Conservation (phyloP, 257 asterid species). For the Cinchona pubescens region DNA sequence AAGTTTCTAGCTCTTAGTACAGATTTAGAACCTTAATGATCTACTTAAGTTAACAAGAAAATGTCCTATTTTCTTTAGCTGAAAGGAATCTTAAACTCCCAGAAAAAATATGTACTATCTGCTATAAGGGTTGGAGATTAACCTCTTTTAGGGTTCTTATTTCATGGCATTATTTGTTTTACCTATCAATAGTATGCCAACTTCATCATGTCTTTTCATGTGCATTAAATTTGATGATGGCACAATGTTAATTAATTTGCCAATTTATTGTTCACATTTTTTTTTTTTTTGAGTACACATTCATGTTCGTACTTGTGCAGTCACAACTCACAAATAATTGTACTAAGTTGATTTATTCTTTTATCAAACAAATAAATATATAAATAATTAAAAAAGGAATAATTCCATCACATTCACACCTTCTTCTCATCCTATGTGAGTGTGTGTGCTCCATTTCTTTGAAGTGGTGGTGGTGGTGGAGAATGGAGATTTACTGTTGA, state of each 20-base stretch:
- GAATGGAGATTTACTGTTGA: conserved; percentile 21
- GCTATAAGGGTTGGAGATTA: neutral
- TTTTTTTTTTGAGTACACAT: conserved; percentile 14
- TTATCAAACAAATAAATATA: neutral
- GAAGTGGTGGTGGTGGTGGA: neutral
- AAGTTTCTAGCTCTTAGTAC: neutral
- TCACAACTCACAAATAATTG: conserved; percentile 29
- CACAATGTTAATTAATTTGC: neutral
- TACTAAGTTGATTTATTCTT: conserved; percentile 15
- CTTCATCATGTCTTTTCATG: conserved; percentile 16
- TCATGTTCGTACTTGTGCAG: conserved; percentile 29
- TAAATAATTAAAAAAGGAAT: neutral
- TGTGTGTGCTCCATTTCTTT: neutral
- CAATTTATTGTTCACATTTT: conserved; percentile 22
- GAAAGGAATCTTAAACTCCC: neutral
- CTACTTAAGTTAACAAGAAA: neutral
- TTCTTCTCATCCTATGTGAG: neutral
- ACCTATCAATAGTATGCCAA: conserved; percentile 21
- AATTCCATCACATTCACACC: neutral
- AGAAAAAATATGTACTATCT: conserved; percentile 6
- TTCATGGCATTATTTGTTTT: neutral
- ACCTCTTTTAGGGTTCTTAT: conserved; percentile 24
- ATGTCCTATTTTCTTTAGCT: conserved; percentile 5
- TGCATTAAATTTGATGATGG: conserved; percentile 16
- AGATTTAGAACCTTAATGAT: neutral